Conservation (phyloP, 148 eudicot species). For the Persicaria tinctoria region DNA sequence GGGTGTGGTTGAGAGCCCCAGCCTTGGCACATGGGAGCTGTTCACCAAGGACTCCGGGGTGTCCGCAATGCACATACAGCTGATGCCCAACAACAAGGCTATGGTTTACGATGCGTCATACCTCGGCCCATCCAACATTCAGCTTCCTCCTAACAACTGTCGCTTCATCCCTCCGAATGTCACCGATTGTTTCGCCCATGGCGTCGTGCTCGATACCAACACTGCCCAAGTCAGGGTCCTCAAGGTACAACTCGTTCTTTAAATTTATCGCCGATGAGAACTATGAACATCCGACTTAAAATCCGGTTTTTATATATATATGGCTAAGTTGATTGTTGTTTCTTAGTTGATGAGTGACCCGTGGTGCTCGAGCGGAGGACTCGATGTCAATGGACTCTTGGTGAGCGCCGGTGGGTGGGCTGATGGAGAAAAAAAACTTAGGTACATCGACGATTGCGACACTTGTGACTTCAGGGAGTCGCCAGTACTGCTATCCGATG, state of each 20-base stretch:
- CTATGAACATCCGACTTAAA: not conserved
- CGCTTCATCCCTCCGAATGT: slow-evolving; percentile 16
- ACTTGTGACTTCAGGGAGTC: slow-evolving; percentile 42
- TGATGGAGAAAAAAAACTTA: slow-evolving; percentile 36
- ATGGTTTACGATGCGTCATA: slow-evolving; percentile 55
- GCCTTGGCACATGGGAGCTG: slow-evolving; percentile 42
- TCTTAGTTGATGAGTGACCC: slow-evolving; percentile 46
- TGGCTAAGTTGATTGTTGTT: not conserved
- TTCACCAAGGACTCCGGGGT: slow-evolving; percentile 40
- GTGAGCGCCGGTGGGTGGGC: slow-evolving; percentile 56
- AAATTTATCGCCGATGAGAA: too few relatives aligned
- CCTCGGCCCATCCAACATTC: slow-evolving; percentile 43
- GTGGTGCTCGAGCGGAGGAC: slow-evolving; percentile 91
- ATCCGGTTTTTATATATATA: not conserved
- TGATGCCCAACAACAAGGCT: slow-evolving; percentile 59
- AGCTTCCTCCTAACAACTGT: slow-evolving; percentile 20
- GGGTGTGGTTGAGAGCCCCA: slow-evolving; percentile 15
- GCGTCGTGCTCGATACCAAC: slow-evolving; percentile 43
- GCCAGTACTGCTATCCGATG: slow-evolving; percentile 14
- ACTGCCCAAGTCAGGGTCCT: slow-evolving; percentile 35
- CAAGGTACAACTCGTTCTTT: slow-evolving; percentile 27
- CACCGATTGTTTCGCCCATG: slow-evolving; percentile 60
- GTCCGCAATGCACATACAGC: slow-evolving; percentile 78
- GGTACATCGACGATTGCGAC: slow-evolving; percentile 24
- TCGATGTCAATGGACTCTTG: slow-evolving; percentile 43